A percentile compares a stretch with the other conserved stretches of the same genome.
These are phyloP conservation scores for Pestalotiopsis fici DNA, from an alignment of 2,329 filamentous ascomycete genomes.

Conservation along the genomic window DNA sequence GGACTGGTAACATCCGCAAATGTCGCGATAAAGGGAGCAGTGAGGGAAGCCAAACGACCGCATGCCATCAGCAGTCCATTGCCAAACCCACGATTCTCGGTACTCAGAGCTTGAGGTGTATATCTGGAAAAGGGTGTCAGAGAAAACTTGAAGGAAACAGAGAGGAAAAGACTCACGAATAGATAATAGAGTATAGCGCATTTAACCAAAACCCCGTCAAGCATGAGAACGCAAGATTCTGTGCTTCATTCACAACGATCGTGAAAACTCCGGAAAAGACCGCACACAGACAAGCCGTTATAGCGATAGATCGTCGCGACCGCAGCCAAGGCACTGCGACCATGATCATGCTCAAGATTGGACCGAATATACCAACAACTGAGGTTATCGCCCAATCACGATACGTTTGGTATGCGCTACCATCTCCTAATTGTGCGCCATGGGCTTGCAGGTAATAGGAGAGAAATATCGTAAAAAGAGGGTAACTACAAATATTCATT, in stretches of 20 bases:
- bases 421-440: background rate
- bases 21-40: background rate
- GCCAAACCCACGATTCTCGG: background rate
- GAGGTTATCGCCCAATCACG: background rate
- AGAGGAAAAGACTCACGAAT: background rate
- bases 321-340: background rate
- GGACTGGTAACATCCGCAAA: background rate
- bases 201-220: background rate
- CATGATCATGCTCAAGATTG: background rate
- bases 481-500: background rate
- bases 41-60: background rate
- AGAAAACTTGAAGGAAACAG: background rate
- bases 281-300: background rate
- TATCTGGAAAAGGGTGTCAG: background rate
- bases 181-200: background rate
- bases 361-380: background rate
- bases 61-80: background rate
- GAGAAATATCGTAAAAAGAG: background rate
- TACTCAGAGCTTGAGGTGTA: background rate
- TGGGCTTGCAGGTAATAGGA: background rate
- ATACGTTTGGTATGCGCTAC: background rate
- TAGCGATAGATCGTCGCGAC: background rate
- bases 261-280: background rate
- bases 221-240: background rate
- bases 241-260: background rate